Conservation (phyloP, 78 protist genomes). For the Dictyostelium discoideum region DNA sequence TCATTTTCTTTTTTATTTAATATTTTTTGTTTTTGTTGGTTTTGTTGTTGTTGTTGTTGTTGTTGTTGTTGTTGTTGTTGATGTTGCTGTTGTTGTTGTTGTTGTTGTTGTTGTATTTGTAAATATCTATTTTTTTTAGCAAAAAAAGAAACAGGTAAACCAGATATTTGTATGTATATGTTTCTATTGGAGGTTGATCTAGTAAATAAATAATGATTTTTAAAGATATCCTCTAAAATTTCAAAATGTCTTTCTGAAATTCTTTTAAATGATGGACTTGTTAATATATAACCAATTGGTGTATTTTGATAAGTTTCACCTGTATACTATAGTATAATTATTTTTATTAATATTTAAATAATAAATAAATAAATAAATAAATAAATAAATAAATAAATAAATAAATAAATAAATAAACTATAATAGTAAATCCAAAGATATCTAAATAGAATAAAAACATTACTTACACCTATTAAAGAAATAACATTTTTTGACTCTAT, state of each 20-base stretch:
- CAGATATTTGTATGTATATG: constrained; percentile 9
- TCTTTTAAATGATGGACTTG: neutral
- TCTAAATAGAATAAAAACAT: neutral
- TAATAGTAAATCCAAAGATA: no score
- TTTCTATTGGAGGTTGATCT: neutral
- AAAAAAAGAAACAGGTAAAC: neutral
- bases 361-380: no score
- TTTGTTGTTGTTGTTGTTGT: neutral
- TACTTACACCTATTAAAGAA: neutral
- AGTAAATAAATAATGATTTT: neutral
- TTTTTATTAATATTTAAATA: neutral
- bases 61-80: neutral
- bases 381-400: no score
- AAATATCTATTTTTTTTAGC: neutral
- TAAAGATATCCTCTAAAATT: neutral
- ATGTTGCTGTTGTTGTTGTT: neutral
- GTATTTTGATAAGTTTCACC: neutral
- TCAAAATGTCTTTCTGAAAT: neutral
- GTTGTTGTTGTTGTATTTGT: neutral
- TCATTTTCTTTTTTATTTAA: neutral
- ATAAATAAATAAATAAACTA: no score
- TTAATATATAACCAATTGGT: neutral
- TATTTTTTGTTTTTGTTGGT: neutral
- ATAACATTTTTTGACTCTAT: neutral
- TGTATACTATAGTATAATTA: neutral